Evolutionary conservation across 2,329 filamentous ascomycete genomes (phyloP), one percentile per base, ranked within the genome.

Genomic region (Magnaporthiopsis incrustans): DNA sequence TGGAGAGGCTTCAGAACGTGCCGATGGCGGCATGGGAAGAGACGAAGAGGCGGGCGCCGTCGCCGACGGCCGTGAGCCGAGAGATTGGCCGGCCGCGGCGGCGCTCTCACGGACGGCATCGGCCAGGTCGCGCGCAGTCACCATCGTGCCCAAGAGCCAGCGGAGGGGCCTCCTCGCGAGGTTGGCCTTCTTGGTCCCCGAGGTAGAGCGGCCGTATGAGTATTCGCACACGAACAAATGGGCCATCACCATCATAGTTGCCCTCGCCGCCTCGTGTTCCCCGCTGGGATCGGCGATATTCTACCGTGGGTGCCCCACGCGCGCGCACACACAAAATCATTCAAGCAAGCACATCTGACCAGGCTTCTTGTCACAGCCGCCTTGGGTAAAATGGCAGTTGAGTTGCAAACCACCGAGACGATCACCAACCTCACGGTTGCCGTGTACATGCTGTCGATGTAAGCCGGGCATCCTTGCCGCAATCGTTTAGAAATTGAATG

Each of bases 211-310:
- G 38, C 89, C 92, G 0, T 86, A 88, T 65, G 84, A 91, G 62
- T 96, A 97, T 72, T 78, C 82, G 14, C 83, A 85, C 44, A 82
- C 78, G 61, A 91, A 85, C 18, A 97, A 97, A 85, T 97, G 92
- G 92, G 82, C 85, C 66, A 87, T 97, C 68, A 96, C 92, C 0
- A 79, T 86, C 50, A 84, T 94, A 60, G 85, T 97, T 59, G 89
- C 92, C 1, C 72, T 93, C 22, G 91, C 91, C 3, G 92, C 86
- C 1, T 86, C 88, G 18, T 89, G 86, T 0, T 91, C 89, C 0
- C 93, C 93, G 0, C 86, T 97, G 78, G 93, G 93, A 1, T 93
- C 90, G 33, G 85, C 89, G 1, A 92, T 97, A 64, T 87, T 97
- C 65, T 89, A 94, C 69, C 92, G 89, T 91, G 76, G 76, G 87